Conservation (phyloP, 495 filamentous ascomycete genomes). For the Sphaerosporella brunnea region DNA sequence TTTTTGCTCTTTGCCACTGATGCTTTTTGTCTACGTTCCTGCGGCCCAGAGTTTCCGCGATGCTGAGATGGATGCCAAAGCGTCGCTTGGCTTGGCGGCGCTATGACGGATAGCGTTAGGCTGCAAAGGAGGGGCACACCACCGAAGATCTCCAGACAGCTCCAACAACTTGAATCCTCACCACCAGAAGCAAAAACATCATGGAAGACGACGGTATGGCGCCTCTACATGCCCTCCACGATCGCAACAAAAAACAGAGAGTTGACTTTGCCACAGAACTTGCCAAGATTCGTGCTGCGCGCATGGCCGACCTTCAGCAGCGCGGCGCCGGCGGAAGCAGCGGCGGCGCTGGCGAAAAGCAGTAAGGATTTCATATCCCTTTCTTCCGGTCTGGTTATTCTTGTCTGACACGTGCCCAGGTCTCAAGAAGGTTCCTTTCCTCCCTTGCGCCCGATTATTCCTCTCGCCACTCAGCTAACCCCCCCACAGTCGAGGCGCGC, state of each 20-base stretch:
- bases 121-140: not conserved
- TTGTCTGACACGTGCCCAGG: slow-evolving; percentile 5
- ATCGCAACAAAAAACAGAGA: not conserved
- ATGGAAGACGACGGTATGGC: slow-evolving; percentile 22
- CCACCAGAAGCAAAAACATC: not conserved
- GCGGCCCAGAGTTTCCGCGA: too few species aligned
- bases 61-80: too few species aligned
- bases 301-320: slow-evolving; percentile 20
- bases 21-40: too few species aligned
- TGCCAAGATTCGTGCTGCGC: slow-evolving; percentile 23
- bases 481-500: slow-evolving; percentile 42
- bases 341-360: not conserved
- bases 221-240: not conserved
- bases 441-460: not conserved
- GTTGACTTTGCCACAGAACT: slow-evolving; percentile 14
- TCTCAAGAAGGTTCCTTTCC: slow-evolving; percentile 18
- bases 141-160: not conserved
- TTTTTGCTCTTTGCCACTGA: not conserved
- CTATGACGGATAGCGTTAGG: not conserved
- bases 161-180: too few species aligned
- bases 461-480: not conserved
- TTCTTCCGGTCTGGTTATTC: too few species aligned
- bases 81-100: not conserved
- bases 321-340: not conserved
- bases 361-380: too few species aligned